Percentiles rank a stretch among this genome's conserved stretches.
phyloP scores from a whole-genome alignment of 768 basidiomycete species.

The Artomyces pyxidatus region DNA sequence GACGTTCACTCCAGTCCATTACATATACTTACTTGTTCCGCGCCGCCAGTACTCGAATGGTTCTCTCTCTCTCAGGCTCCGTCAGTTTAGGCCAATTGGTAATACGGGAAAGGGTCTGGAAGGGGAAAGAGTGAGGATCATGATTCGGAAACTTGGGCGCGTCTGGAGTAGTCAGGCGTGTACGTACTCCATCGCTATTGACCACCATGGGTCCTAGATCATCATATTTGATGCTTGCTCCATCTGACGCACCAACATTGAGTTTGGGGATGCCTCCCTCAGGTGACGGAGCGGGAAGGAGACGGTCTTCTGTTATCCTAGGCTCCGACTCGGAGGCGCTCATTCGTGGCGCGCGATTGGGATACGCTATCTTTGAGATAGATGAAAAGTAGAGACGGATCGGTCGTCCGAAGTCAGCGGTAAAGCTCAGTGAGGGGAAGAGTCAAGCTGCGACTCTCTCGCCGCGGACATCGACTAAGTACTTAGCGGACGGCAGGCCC shows the following conservation, averaged over 20 bases:
- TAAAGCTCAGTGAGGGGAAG: no score
- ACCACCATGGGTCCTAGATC: conserved; percentile 6
- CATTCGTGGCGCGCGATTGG: not conserved
- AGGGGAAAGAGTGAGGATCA: not conserved
- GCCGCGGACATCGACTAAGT: not conserved
- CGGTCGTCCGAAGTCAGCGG: not conserved
- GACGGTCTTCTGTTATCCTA: not conserved
- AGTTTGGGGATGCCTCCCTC: not conserved
- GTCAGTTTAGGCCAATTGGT: conserved; percentile 14
- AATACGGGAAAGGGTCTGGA: conserved; percentile 12
- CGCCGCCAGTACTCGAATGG: conserved; percentile 9
- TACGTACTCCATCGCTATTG: conserved; percentile 10
- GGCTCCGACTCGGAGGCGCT: not conserved
- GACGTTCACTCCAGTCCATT: no score
- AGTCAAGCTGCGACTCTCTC: no score
- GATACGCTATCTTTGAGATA: conserved; percentile 2
- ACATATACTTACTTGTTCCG: conserved; percentile 6
- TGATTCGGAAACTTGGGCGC: not conserved
- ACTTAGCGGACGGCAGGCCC: no score
- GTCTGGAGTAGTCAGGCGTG: not conserved
- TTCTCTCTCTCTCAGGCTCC: conserved; percentile 8
- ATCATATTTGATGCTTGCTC: conserved; percentile 9
- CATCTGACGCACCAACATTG: conserved; percentile 2
- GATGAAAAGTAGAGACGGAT: not conserved
- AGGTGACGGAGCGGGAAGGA: not conserved